Percentiles rank a stretch among this genome's conserved stretches.
These are phyloP conservation scores for Komagataea norvegica DNA, from an alignment of 1,139 yeast species.

Conservation along the genomic window DNA sequence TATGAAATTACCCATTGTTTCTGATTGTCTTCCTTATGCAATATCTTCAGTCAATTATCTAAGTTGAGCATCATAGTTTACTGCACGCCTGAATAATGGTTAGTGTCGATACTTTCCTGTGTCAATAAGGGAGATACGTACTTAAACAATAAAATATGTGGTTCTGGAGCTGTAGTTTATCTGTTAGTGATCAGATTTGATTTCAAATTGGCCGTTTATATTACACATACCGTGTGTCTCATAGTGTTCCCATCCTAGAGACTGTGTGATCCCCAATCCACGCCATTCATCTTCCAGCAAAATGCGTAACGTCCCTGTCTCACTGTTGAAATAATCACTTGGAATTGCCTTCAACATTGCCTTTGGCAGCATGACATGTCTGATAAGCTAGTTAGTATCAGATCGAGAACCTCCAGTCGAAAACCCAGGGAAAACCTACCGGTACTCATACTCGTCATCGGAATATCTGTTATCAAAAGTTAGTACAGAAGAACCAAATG, in stretches of 20 bases:
- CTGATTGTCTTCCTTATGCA: not conserved
- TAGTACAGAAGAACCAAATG: constrained; percentile 4
- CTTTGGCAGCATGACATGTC: constrained; percentile 97
- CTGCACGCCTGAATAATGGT: constrained; percentile 20
- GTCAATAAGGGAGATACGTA: constrained; percentile 15
- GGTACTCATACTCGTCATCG: constrained; percentile 81
- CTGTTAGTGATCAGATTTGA: no score
- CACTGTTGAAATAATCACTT: constrained; percentile 92
- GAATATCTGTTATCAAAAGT: constrained; percentile 48
- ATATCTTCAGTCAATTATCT: no score
- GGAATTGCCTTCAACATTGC: constrained; percentile 94
- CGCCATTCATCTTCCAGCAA: constrained; percentile 97
- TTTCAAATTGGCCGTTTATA: no score
- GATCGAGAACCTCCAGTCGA: constrained; percentile 17
- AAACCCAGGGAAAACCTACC: constrained; percentile 25
- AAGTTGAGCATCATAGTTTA: constrained; percentile 23
- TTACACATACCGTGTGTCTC: constrained; percentile 74
- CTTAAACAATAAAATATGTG: constrained; percentile 89
- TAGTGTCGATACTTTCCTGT: constrained; percentile 1
- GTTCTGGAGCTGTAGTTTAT: constrained; percentile 69
- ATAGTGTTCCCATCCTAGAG: constrained; percentile 97
- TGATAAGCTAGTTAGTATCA: constrained; percentile 23
- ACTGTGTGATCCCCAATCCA: constrained; percentile 95
- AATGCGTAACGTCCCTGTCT: constrained; percentile 89
- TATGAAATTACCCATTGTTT: no score